A percentile compares a stretch with the other conserved stretches of the same genome.
Evolutionary conservation across 306 rosid species (phyloP).

Genomic region (Pachyrhizus erosus): DNA sequence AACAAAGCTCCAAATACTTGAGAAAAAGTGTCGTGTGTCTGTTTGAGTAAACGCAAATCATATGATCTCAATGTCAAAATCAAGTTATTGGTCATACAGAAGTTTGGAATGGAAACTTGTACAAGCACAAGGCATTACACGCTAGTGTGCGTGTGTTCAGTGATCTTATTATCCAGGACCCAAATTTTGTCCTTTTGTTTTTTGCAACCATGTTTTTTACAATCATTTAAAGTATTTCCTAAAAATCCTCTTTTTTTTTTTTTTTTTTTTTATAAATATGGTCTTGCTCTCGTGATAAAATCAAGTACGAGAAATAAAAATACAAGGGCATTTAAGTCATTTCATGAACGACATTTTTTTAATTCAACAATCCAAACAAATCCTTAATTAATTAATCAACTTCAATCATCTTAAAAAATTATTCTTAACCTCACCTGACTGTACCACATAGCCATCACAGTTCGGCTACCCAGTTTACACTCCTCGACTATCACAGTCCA

Average conservation of each 20-base stretch:
- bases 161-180: neutral
- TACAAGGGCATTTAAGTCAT: slow-evolving; percentile 51
- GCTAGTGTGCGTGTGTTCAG: neutral
- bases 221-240: neutral
- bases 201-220: neutral
- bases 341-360: neutral
- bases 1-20: neutral
- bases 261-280: neutral
- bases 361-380: slow-evolving; percentile 23
- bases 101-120: slow-evolving; percentile 1
- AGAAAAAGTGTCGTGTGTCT: neutral
- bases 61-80: slow-evolving; percentile 11
- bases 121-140: neutral
- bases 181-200: neutral
- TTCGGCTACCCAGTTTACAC: slow-evolving; percentile 25
- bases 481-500: slow-evolving; percentile 17
- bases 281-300: neutral
- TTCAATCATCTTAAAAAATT: slow-evolving; percentile 7
- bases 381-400: slow-evolving; percentile 9
- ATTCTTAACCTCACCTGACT: slow-evolving; percentile 27
- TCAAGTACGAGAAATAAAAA: neutral
- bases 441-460: slow-evolving; percentile 39
- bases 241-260: neutral
- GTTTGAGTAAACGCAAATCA: neutral
- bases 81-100: slow-evolving; percentile 14